These are phyloP conservation scores for Alloascoidea africana DNA, from an alignment of 805 yeast species.

Conservation along the genomic window DNA sequence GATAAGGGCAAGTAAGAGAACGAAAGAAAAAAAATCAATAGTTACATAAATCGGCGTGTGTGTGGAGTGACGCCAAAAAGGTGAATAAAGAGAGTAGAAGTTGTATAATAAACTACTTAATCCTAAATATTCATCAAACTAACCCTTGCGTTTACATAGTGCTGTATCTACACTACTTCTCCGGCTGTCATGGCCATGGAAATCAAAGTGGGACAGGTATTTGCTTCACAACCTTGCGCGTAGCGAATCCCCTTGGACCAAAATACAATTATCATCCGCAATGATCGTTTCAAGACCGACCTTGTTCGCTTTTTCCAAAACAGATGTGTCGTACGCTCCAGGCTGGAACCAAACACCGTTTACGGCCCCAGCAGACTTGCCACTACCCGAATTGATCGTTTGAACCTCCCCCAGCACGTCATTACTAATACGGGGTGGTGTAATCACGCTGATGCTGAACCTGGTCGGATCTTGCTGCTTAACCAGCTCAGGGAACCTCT, in stretches of 20 bases:
- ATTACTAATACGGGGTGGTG: slow-evolving; percentile 54
- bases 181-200: slow-evolving; percentile 3
- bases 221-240: slow-evolving; percentile 9
- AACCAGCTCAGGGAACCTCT: slow-evolving; percentile 10
- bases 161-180: too few species aligned
- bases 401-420: slow-evolving; percentile 25
- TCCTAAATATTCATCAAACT: slow-evolving; percentile 1
- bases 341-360: slow-evolving; percentile 73
- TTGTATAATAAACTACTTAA: neutral
- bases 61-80: slow-evolving; percentile 18
- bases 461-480: slow-evolving; percentile 21
- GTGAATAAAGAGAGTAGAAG: slow-evolving; percentile 5
- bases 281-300: slow-evolving; percentile 20
- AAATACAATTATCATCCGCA: slow-evolving; percentile 48
- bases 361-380: slow-evolving; percentile 24
- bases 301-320: slow-evolving; percentile 19
- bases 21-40: too few species aligned
- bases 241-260: slow-evolving; percentile 46
- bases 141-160: too few species aligned
- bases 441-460: slow-evolving; percentile 49
- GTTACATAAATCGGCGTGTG: too few species aligned
- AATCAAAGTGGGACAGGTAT: slow-evolving; percentile 11
- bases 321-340: slow-evolving; percentile 45
- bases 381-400: slow-evolving; percentile 12
- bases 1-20: too few species aligned